Evolutionary conservation across 2,329 filamentous ascomycete genomes (phyloP), one percentile per base, ranked within the genome.

Genomic region (Immersiporthe knoxdaviesiana): DNA sequence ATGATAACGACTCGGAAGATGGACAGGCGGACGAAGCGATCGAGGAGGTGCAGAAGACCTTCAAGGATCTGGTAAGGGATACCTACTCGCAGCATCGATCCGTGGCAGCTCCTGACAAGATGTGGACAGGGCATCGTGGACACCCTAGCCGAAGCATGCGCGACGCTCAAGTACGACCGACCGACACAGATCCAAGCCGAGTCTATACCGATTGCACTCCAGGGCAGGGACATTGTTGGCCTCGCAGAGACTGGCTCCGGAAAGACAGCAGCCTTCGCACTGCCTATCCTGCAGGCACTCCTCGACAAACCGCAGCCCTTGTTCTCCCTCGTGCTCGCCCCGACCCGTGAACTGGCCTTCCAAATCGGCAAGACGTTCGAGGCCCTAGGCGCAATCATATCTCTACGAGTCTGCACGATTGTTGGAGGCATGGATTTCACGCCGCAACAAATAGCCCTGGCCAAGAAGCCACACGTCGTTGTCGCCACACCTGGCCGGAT

Each of bases 391-490:
- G 90, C 92, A 12, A 84, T 94, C 37, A 97, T 99, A 74, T 91
- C 90, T n/a, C 91, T 98, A 50, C 89, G 93, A 76, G 93, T 90
- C 76, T 91, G 92, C 8, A 90, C 95, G 21, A 89, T 99, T 58
- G 92, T 98, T 1, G 96, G 96, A 75, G 96, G 96, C 58, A 90
- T 98, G 85, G 95, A 98, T 73, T 97, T 97, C 93, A 92, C 97
- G 0, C 88, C 92, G 0, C 96, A 99, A 78, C 82, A 92, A 1
- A 97, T 99, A 72, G 92, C 94, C 0, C 87, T 99, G 0, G 93
- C 92, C n/a, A 97, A 97, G 85, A 95, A 95, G 75, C 96, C 96
- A 10, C 96, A 99, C 76, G 90, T 99, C 32, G 84, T 98, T 30
- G 94, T 98, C 52, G 95, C 95, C 0, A 97, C 95, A 0, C 95